Base-by-base conservation (phyloP, 2,329 filamentous ascomycete species). In the Apiospora sp. region DNA sequence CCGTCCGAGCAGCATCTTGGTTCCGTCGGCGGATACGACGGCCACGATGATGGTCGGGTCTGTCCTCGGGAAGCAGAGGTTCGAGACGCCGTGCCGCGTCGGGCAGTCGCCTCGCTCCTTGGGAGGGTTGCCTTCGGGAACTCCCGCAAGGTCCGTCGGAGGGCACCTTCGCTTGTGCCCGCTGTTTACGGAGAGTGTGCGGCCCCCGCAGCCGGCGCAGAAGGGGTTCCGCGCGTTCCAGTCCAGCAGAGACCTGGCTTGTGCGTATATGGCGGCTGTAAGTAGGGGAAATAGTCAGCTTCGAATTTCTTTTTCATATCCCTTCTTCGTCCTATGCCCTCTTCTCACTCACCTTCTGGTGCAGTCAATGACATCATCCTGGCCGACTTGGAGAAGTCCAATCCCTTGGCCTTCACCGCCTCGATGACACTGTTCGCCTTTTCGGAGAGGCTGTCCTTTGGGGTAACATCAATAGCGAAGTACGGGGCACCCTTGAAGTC, bases 1-100 rank as follows among this genome's bases (percentile, higher is more conserved):
- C 19, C 96, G 92, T 49, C 96, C 96, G 0, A 99, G 92, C 10
- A 99, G 89, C 51, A 98, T 84, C 74, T 91, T 90, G 76, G 92
- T 89, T 69, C 93, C 93, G 77, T 97, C 94, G 69, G 92, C 87
- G 71, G 93, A 97, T 44, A 98, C 90, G 14, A 98, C 92, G 0
- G 95, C 96, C 84, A 97, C 95, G 83, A 99, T 99, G 81, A 98
- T 95, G 41, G 94, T 97, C 0, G 95, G 95, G 78, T 98, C 95
- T 1, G 96, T 98, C 69, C 95, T 91, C 3, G 96, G 96, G 86
- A 98, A 98, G 79, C 89, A 92, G 71, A 98, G 87, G 83, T 99
- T 99, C 44, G 95, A 97, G 67, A 99, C 85, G 37, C 94, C 95
- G 51, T 91, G 92, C 71, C 96, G 90, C 0, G 95, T 97, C 10